Percentiles rank a stretch among this genome's conserved stretches.
phyloP scores from a whole-genome alignment of 305 asterid species.

The Fraxinus ornus region DNA sequence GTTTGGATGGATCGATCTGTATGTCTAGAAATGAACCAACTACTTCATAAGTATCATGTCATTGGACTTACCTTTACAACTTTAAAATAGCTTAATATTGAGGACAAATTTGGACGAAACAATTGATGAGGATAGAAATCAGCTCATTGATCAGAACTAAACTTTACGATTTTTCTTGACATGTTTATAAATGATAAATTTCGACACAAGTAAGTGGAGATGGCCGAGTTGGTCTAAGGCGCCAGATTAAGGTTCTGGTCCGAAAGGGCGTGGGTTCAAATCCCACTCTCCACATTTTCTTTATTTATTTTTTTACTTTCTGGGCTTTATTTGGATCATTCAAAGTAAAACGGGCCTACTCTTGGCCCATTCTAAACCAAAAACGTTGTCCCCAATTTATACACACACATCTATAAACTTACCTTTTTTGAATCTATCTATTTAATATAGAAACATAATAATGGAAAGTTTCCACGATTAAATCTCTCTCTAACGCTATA shows the following conservation, averaged over 20 bases:
- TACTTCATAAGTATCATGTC: background rate
- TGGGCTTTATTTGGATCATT: background rate
- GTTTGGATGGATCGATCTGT: background rate
- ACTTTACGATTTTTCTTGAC: too few relatives aligned
- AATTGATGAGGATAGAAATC: too few relatives aligned
- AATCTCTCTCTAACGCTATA: background rate
- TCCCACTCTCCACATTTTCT: constrained; percentile 10
- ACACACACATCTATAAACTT: background rate
- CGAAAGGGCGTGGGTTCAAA: constrained; percentile 25
- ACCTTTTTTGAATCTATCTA: background rate
- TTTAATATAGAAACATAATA: background rate
- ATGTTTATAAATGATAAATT: too few relatives aligned
- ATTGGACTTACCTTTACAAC: background rate
- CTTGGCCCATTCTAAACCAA: background rate
- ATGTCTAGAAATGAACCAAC: background rate
- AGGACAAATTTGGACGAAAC: background rate
- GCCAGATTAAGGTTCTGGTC: constrained; percentile 57
- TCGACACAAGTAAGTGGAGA: constrained; percentile 9
- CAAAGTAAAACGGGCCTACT: background rate
- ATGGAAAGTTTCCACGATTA: background rate
- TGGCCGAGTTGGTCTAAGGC: constrained; percentile 87
- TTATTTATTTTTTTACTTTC: too few relatives aligned
- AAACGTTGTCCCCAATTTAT: background rate
- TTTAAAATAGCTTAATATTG: background rate
- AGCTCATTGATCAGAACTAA: too few relatives aligned